phyloP scores from a whole-genome alignment of 1,139 yeast genomes.

The Debaryomyces fabryi region DNA sequence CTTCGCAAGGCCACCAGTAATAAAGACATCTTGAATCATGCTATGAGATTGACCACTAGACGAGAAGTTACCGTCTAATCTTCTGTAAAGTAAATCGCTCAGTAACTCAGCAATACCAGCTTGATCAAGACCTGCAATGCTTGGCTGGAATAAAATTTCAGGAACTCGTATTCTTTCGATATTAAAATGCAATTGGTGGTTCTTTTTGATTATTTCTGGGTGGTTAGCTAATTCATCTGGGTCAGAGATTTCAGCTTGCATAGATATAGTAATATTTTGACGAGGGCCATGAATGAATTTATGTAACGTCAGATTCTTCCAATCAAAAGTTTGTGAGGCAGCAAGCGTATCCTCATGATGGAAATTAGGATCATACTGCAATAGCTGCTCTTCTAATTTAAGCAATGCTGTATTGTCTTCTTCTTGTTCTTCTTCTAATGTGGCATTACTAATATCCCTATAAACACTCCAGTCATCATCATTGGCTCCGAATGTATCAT shows the following conservation, averaged over 20 bases:
- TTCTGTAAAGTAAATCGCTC: slow-evolving; percentile 63
- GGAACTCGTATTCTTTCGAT: slow-evolving; percentile 91
- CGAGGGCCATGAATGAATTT: slow-evolving; percentile 89
- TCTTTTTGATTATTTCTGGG: slow-evolving; percentile 48
- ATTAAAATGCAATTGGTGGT: slow-evolving; percentile 86
- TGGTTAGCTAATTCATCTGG: slow-evolving; percentile 48
- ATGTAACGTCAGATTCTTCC: slow-evolving; percentile 81
- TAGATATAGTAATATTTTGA: slow-evolving; percentile 48
- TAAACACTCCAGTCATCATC: slow-evolving; percentile 96
- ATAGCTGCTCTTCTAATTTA: slow-evolving; percentile 70
- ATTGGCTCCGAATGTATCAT: slow-evolving; percentile 92
- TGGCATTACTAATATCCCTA: slow-evolving; percentile 75
- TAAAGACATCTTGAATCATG: slow-evolving; percentile 63
- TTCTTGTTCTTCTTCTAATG: slow-evolving; percentile 73
- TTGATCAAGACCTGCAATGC: slow-evolving; percentile 92
- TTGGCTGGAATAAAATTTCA: slow-evolving; percentile 91
- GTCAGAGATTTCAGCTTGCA: slow-evolving; percentile 47
- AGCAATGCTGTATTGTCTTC: slow-evolving; percentile 64
- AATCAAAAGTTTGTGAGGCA: slow-evolving; percentile 76
- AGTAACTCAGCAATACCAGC: slow-evolving; percentile 85
- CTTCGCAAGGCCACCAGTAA: slow-evolving; percentile 84
- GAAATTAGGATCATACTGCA: slow-evolving; percentile 82
- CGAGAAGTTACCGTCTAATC: slow-evolving; percentile 56
- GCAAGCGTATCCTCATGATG: slow-evolving; percentile 79
- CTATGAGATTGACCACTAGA: slow-evolving; percentile 57